Evolutionary conservation across 1,139 yeast genomes (phyloP).

Genomic region (Kodamaea suecica): DNA sequence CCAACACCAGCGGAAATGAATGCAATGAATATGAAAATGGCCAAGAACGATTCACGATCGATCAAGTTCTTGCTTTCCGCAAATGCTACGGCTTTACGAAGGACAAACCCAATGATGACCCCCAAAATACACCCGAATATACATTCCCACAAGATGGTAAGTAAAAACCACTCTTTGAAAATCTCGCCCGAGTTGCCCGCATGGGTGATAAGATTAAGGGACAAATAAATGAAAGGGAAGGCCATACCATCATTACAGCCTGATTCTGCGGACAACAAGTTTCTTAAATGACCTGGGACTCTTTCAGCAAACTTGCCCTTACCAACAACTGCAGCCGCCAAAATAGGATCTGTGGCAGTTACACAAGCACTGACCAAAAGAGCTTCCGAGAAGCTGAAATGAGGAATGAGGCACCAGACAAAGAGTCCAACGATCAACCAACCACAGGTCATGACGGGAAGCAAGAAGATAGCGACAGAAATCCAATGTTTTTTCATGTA

Average conservation of each 20-base stretch:
- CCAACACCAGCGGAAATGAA: slow-evolving; percentile 92
- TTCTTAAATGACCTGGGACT: slow-evolving; percentile 95
- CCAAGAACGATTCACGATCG: slow-evolving; percentile 91
- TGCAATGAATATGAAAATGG: slow-evolving; percentile 83
- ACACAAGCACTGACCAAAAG: slow-evolving; percentile 86
- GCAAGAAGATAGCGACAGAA: slow-evolving; percentile 70
- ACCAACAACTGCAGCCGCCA: slow-evolving; percentile 98
- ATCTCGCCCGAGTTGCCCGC: slow-evolving; percentile 65
- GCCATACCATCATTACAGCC: slow-evolving; percentile 99
- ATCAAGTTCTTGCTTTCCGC: slow-evolving; percentile 75
- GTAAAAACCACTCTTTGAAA: slow-evolving; percentile 78
- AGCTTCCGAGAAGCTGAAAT: slow-evolving; percentile 73
- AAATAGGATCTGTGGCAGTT: slow-evolving; percentile 96
- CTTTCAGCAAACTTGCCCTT: slow-evolving; percentile 95
- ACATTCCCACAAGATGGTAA: slow-evolving; percentile 85
- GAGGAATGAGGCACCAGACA: slow-evolving; percentile 81
- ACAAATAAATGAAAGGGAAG: slow-evolving; percentile 83
- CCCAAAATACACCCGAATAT: slow-evolving; percentile 81
- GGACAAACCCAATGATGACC: slow-evolving; percentile 66
- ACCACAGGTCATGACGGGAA: slow-evolving; percentile 94
- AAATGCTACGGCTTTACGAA: slow-evolving; percentile 70
- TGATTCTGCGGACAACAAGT: slow-evolving; percentile 86
- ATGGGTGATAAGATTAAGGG: slow-evolving; percentile 65
- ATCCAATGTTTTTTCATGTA: slow-evolving; percentile 91
- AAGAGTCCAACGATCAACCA: slow-evolving; percentile 89